A percentile compares a stretch with the other conserved stretches of the same genome.
These are phyloP conservation scores for Fusarium gaditjirri DNA, from an alignment of 2,329 filamentous ascomycete species.

Conservation along the genomic window DNA sequence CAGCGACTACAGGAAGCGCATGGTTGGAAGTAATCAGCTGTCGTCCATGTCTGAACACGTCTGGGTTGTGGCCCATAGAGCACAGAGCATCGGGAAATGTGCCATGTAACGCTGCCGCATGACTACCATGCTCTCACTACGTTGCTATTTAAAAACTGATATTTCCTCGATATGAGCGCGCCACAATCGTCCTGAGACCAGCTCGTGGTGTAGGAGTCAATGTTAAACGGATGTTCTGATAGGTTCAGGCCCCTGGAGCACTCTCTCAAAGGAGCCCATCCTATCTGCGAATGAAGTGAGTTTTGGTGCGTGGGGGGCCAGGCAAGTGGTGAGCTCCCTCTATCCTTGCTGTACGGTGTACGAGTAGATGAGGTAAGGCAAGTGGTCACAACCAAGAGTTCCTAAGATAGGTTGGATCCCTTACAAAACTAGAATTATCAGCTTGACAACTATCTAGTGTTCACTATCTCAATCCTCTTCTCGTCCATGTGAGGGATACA, in stretches of 20 bases:
- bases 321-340: conserved; percentile 13
- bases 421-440: neutral
- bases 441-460: neutral
- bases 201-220: conserved; percentile 7
- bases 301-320: conserved; percentile 30
- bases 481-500: neutral
- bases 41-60: conserved; percentile 4
- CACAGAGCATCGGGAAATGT: neutral
- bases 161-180: conserved; percentile 12
- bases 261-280: conserved; percentile 1
- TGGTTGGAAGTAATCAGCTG: conserved; percentile 2
- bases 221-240: conserved; percentile 11
- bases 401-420: too few relatives aligned
- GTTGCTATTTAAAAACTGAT: neutral
- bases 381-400: neutral
- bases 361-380: neutral
- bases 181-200: conserved; percentile 17
- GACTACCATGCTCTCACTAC: neutral
- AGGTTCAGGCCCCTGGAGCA: conserved; percentile 11
- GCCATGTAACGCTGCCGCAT: neutral
- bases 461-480: neutral
- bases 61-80: neutral
- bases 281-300: conserved; percentile 6
- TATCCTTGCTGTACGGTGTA: neutral
- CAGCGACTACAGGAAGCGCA: conserved; percentile 11